phyloP scores from a whole-genome alignment of 2,329 filamentous ascomycete species.

The Akanthomyces muscarius region DNA sequence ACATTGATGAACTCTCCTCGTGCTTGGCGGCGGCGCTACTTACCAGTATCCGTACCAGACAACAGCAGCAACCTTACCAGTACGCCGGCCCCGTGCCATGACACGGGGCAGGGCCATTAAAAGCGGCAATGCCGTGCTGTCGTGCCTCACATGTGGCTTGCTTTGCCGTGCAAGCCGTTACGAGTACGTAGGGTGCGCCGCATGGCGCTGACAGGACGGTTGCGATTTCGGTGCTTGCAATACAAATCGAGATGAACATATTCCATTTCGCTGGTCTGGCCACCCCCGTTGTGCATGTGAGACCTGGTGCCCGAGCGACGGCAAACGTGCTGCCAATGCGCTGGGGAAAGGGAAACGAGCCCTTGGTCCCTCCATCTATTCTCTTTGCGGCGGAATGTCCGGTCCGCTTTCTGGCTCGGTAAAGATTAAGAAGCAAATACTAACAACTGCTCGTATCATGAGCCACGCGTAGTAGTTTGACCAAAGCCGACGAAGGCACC shows the following conservation, averaged over 20 bases:
- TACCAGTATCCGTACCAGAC: not conserved
- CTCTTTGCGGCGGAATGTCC: not conserved
- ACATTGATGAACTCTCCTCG: not conserved
- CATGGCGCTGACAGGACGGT: constrained; percentile 1
- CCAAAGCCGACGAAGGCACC: not conserved
- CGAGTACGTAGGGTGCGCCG: constrained; percentile 1
- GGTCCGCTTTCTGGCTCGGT: not conserved
- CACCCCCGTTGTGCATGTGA: constrained; percentile 8
- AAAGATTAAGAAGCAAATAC: not conserved
- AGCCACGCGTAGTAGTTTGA: not conserved
- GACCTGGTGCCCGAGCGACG: not conserved
- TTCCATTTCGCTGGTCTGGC: not conserved
- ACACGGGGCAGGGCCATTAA: not conserved
- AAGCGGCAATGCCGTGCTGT: not conserved
- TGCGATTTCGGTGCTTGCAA: constrained; percentile 13
- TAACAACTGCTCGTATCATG: not conserved
- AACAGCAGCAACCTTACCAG: not conserved
- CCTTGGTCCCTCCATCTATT: not conserved
- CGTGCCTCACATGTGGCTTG: not conserved
- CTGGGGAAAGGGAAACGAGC: not conserved
- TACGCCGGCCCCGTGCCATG: not conserved
- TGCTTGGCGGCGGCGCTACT: not conserved
- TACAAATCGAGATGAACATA: constrained; percentile 14
- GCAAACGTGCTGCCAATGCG: not conserved
- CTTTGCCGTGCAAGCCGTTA: not conserved